Base-by-base conservation (phyloP, 1,139 yeast genomes). In the Magnusiomyces starmeri region DNA sequence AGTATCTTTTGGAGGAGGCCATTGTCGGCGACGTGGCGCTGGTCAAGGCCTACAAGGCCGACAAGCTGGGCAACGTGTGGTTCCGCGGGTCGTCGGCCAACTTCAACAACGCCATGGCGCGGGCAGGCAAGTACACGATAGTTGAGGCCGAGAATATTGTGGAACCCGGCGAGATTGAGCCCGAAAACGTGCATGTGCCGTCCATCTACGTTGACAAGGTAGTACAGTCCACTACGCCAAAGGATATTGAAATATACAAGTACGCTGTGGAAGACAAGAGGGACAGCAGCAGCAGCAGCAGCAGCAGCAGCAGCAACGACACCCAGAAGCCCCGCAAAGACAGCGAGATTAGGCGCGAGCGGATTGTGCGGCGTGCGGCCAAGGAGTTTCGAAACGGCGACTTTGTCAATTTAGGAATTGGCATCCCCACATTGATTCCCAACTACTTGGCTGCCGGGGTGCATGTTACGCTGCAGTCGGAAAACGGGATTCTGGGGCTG, bases 71-170 rank as follows among this genome's bases (percentile, higher is more conserved):
- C 3, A 75, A 76, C 59, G 72, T 77, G 55, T 72, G 73, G 69
- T 76, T 76, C 62, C 65, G 70, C 49, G 77, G 77, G 12, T 66
- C 80, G 9, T 73, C 79, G 1, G 66, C 72, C 54, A 76, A 75
- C 62, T 76, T 76, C 65, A 76, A 76, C 60, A 62, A 67, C 26
- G 72, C 69, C 6, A 72, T 76, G 68, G 80, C 75, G 34, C 67
- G 75, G 51, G 75, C 75, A 37, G 78, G 77, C 14, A 70, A 67
- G 51, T 58, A 71, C 44, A 75, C 78, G 12, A 68, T 76, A 52
- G 79, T 75, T 4, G 80, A 76, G 64, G 80, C 79, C 26, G 79
- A 76, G 57, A 65, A 75, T 54, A 75, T 76, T 52, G 79, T 76
- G 26, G 71, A 74, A 56, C 70, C 73, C 3, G 80, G 80, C 20